phyloP scores from a whole-genome alignment of 73 alveolate genomes.

The Blepharisma stoltei region DNA sequence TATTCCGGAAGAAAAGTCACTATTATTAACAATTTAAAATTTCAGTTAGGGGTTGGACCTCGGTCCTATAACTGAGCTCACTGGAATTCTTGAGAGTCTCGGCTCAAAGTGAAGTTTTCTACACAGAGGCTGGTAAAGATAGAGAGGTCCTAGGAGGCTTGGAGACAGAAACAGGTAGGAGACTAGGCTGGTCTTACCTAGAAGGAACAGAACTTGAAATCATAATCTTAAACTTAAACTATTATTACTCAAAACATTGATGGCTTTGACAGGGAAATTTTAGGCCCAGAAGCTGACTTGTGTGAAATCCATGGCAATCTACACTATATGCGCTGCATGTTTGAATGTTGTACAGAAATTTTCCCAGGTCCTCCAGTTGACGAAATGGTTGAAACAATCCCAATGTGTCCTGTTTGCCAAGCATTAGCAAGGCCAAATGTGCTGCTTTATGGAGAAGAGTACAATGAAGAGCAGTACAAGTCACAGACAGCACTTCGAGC shows the following conservation, averaged over 20 bases:
- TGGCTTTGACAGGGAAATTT: slow-evolving; percentile 11
- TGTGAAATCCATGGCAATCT: slow-evolving; percentile 26
- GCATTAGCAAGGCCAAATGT: slow-evolving; percentile 32
- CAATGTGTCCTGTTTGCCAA: slow-evolving; percentile 27
- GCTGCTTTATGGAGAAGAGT: slow-evolving; percentile 14
- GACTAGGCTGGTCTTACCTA: no score
- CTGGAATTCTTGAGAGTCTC: no score
- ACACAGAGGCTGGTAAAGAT: no score
- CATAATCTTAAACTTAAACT: no score
- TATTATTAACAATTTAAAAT: no score
- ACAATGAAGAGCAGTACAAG: not conserved
- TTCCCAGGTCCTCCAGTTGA: not conserved
- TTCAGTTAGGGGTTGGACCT: no score
- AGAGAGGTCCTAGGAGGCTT: no score
- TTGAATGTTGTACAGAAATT: not conserved
- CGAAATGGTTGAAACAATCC: slow-evolving; percentile 17
- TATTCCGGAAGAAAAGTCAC: not conserved
- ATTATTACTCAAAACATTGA: slow-evolving; percentile 20
- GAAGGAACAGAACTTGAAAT: not conserved
- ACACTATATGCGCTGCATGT: slow-evolving; percentile 14
- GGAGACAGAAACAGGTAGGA: no score
- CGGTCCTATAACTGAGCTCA: no score
- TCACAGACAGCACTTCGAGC: not conserved
- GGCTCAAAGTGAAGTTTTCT: no score
- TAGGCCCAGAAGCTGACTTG: not conserved